phyloP scores from a whole-genome alignment of 2,329 filamentous ascomycete genomes.

The Sporothrix inflata region DNA sequence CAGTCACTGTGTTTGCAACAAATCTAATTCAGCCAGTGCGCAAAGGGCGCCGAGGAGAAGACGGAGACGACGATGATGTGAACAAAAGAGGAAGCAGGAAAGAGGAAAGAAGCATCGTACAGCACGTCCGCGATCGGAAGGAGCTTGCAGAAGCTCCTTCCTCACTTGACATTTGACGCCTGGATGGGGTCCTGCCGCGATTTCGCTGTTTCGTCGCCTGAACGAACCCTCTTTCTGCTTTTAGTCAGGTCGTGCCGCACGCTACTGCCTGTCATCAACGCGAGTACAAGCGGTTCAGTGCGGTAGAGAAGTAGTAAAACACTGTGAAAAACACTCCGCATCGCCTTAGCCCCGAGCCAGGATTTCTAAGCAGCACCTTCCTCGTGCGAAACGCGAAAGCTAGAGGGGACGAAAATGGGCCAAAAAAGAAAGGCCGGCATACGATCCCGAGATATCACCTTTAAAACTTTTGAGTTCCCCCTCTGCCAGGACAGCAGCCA shows the following conservation, averaged over 20 bases:
- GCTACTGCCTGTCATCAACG: constrained; percentile 7
- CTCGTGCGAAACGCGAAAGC: background rate
- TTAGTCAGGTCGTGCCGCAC: constrained; percentile 16
- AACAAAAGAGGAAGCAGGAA: background rate
- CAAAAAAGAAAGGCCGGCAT: background rate
- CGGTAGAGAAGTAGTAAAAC: background rate
- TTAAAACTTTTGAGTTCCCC: background rate
- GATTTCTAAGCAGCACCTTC: constrained; percentile 23
- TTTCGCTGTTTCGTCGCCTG: background rate
- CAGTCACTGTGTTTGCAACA: background rate
- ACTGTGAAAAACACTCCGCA: background rate
- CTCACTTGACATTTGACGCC: background rate
- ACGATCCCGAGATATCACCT: constrained; percentile 24
- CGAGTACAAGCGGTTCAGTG: background rate
- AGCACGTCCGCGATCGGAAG: background rate
- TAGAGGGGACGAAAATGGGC: background rate
- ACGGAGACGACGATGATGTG: background rate
- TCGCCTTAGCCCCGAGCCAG: constrained; percentile 12
- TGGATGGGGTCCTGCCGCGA: background rate
- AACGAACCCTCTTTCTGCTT: constrained; percentile 2
- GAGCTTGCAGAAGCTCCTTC: background rate
- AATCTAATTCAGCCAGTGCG: too few species aligned
- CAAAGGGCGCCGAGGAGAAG: background rate
- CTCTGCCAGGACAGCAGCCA: background rate
- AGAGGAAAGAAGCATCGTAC: background rate